These are phyloP conservation scores for Arthrobotrys sinensis DNA, from an alignment of 2,329 filamentous ascomycete genomes.

Conservation along the genomic window DNA sequence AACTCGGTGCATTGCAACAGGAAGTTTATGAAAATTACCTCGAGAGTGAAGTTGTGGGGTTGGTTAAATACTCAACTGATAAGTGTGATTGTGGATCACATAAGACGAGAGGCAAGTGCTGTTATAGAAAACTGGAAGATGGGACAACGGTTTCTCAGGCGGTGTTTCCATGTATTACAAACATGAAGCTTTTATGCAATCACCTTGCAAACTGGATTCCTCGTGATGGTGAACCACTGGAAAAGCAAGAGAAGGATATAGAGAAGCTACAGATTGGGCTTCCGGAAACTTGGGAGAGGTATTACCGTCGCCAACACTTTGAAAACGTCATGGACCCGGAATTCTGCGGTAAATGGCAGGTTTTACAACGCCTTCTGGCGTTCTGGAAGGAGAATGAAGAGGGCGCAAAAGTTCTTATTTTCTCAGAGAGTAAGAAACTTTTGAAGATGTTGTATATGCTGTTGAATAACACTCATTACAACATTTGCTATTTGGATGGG, in stretches of 20 bases:
- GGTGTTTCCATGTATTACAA: constrained; percentile 87
- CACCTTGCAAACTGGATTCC: constrained; percentile 90
- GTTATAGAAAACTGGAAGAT: constrained; percentile 74
- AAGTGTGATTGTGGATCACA: constrained; percentile 79
- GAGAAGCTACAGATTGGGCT: constrained; percentile 81
- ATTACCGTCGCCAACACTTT: constrained; percentile 82
- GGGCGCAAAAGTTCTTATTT: constrained; percentile 84
- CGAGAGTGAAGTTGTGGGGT: constrained; percentile 78
- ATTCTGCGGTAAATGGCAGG: constrained; percentile 95
- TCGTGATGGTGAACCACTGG: constrained; percentile 75
- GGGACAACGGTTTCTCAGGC: constrained; percentile 80
- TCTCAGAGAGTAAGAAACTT: constrained; percentile 90
- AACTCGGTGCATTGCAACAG: constrained; percentile 84
- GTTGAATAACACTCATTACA: constrained; percentile 90
- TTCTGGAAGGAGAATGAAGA: constrained; percentile 93
- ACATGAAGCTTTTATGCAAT: constrained; percentile 89
- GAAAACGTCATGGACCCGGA: constrained; percentile 86
- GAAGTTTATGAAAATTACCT: constrained; percentile 87
- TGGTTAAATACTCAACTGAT: constrained; percentile 78
- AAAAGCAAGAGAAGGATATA: constrained; percentile 84
- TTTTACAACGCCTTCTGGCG: constrained; percentile 85
- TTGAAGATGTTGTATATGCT: constrained; percentile 86
- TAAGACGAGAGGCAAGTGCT: constrained; percentile 86
- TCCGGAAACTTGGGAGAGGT: constrained; percentile 81
- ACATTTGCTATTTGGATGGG: constrained; percentile 90